A percentile compares a stretch with the other conserved stretches of the same genome.
phyloP scores from a whole-genome alignment of 805 yeast species.

The Ogataea pini region DNA sequence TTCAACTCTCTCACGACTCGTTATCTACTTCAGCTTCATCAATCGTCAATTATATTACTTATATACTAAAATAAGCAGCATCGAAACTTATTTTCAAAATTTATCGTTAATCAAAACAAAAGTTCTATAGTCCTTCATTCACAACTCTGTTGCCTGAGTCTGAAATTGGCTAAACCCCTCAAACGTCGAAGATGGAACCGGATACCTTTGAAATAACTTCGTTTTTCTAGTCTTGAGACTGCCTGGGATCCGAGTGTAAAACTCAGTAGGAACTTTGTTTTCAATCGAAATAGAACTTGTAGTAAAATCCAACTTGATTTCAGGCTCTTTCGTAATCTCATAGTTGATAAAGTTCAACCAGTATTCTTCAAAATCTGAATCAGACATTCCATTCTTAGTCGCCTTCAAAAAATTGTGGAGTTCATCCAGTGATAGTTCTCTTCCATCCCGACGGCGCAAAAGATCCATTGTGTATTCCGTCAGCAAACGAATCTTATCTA shows the following conservation, averaged over 20 bases:
- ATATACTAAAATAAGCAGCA: neutral
- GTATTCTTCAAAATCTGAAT: constrained; percentile 70
- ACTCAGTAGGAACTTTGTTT: constrained; percentile 22
- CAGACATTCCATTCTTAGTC: constrained; percentile 44
- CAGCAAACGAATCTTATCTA: constrained; percentile 65
- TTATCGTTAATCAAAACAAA: too few species aligned
- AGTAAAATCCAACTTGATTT: constrained; percentile 64
- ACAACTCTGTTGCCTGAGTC: constrained; percentile 1
- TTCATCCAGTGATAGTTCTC: constrained; percentile 61
- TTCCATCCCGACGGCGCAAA: constrained; percentile 69
- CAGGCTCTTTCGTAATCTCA: constrained; percentile 51
- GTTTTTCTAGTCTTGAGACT: constrained; percentile 33
- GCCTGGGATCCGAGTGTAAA: constrained; percentile 26
- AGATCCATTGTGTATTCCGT: constrained; percentile 65
- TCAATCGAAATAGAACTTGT: constrained; percentile 28
- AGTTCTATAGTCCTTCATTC: neutral
- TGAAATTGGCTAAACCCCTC: constrained; percentile 15
- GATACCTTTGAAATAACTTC: constrained; percentile 57
- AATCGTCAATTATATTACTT: constrained; percentile 4
- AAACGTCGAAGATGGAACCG: constrained; percentile 20
- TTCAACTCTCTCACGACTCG: too few species aligned
- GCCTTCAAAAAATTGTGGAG: constrained; percentile 67
- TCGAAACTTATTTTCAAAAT: neutral
- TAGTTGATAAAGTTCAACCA: constrained; percentile 62
- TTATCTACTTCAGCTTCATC: too few species aligned